These are phyloP conservation scores for Teunomyces pallodes DNA, from an alignment of 805 yeast genomes.

Conservation along the genomic window DNA sequence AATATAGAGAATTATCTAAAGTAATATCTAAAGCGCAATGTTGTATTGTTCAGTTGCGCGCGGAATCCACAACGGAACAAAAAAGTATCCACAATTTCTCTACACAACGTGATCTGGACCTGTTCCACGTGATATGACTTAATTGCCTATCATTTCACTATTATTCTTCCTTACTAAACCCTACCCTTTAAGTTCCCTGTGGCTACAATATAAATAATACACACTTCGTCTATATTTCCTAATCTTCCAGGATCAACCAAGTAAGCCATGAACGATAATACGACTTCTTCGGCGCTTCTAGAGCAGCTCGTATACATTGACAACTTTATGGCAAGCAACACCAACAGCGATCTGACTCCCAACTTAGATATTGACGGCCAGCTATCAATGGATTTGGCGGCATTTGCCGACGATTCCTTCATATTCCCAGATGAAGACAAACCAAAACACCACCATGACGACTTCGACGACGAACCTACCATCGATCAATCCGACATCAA, in stretches of 20 bases:
- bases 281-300: slow-evolving; percentile 46
- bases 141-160: neutral
- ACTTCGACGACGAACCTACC: slow-evolving; percentile 9
- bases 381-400: slow-evolving; percentile 59
- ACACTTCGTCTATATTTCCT: neutral
- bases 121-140: slow-evolving; percentile 6
- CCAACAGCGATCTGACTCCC: slow-evolving; percentile 32
- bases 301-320: slow-evolving; percentile 82
- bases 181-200: neutral
- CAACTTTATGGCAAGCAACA: slow-evolving; percentile 49
- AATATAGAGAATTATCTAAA: too few relatives aligned
- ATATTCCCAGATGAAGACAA: slow-evolving; percentile 82
- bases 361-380: slow-evolving; percentile 41
- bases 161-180: neutral
- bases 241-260: neutral
- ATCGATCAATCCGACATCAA: slow-evolving; percentile 4
- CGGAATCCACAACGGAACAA: neutral
- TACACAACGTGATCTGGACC: neutral
- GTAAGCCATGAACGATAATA: neutral
- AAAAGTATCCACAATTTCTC: neutral
- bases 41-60: too few relatives aligned
- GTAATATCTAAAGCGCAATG: too few relatives aligned
- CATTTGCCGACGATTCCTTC: slow-evolving; percentile 79
- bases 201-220: neutral
- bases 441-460: slow-evolving; percentile 36